Conservation (phyloP, 140 eudicot genomes). For the Anethum foeniculum region DNA sequence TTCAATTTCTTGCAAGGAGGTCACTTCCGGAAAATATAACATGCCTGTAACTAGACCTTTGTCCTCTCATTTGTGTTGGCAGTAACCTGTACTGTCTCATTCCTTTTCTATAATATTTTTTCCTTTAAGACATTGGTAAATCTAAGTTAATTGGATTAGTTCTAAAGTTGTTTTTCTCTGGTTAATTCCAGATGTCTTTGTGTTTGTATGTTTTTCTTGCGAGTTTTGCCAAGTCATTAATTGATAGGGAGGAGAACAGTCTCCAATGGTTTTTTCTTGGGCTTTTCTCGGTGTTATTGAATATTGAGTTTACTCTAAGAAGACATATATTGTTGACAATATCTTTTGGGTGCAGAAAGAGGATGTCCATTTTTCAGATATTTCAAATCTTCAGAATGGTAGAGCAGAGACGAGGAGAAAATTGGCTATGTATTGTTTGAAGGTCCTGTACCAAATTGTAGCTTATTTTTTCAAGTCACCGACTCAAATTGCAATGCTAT, state of each 20-base stretch:
- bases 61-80: background rate
- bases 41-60: background rate
- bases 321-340: slow-evolving; percentile 14
- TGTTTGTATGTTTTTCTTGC: background rate
- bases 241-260: background rate
- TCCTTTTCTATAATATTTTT: background rate
- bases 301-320: background rate
- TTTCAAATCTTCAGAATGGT: slow-evolving; percentile 96
- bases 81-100: background rate
- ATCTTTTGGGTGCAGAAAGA: slow-evolving; percentile 70
- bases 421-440: slow-evolving; percentile 91
- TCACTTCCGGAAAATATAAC: background rate
- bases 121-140: background rate
- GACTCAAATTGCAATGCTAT: background rate
- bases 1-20: background rate
- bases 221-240: background rate
- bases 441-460: slow-evolving; percentile 32
- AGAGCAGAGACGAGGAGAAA: slow-evolving; percentile 92
- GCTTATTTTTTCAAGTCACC: too few relatives aligned
- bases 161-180: background rate
- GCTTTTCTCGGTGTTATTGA: background rate
- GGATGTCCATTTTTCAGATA: slow-evolving; percentile 96
- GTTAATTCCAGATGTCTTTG: background rate
- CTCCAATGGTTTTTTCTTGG: background rate
- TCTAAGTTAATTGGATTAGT: background rate